Conservation (phyloP, 805 yeast species). For the Lipomyces mesembrius region DNA sequence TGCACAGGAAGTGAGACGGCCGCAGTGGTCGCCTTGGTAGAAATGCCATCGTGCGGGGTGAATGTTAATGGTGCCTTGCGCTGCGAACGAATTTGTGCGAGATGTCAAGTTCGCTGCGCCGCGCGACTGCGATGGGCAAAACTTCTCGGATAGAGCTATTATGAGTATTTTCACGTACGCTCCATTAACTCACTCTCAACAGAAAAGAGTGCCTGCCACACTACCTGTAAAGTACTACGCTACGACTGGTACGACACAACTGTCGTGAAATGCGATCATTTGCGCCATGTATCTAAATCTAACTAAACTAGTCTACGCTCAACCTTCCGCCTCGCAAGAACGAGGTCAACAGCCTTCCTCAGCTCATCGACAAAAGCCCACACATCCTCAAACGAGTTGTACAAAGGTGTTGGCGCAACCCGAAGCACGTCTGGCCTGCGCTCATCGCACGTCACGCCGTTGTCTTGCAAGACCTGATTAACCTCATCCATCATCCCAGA, state of each 20-base stretch:
- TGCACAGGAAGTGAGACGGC: not conserved
- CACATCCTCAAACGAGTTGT: constrained; percentile 75
- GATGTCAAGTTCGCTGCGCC: no score
- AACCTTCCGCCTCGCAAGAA: not conserved
- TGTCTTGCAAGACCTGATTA: constrained; percentile 52
- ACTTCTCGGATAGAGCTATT: no score
- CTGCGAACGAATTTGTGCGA: no score
- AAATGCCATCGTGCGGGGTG: not conserved
- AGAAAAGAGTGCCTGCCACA: no score
- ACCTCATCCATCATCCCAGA: constrained; percentile 70
- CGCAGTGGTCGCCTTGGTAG: not conserved
- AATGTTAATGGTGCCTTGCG: not conserved
- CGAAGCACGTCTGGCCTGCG: constrained; percentile 89
- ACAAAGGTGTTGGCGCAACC: constrained; percentile 83
- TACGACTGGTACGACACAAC: no score
- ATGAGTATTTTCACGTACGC: no score
- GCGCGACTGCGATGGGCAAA: no score
- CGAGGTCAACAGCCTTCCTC: constrained; percentile 48
- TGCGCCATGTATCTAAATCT: not conserved
- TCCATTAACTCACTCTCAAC: no score
- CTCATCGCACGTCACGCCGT: constrained; percentile 83
- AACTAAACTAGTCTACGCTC: not conserved
- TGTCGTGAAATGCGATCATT: not conserved
- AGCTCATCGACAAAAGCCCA: constrained; percentile 53
- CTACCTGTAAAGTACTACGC: no score